Base-by-base conservation (phyloP, 331 rosid species). In the Pyracantha coccinea region DNA sequence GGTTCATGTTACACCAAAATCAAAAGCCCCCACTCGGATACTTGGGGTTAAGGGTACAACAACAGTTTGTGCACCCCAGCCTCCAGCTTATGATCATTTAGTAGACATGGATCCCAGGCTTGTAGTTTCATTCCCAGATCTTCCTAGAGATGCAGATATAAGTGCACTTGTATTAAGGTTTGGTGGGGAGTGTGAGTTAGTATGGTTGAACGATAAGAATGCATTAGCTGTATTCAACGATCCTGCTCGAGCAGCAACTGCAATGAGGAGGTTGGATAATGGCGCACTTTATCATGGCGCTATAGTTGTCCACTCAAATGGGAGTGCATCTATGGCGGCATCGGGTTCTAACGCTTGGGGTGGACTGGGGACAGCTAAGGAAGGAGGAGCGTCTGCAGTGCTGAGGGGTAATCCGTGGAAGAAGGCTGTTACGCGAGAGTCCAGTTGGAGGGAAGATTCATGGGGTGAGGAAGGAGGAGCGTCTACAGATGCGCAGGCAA, bases 21-120 rank as follows among this genome's bases (percentile, higher is more conserved):
- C 98, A 1, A 93, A 91, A 79, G 82, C 82, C 27, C 98, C 98
- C 10, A 32, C 92, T 60, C 88, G 96, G 9, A 83, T 93, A 58
- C 80, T 93, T 23, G 98, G 98, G 53, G 87, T 86, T 58, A 91
- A 91, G 88, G 98, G 97, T 28, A 78, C 92, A 9, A 71, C 85
- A 28, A 76, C 90, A 8, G 23, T 79, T 23, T 88, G 69, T 64
- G 52, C 82, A 2, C 81, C 84, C 19, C 86, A 85, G 50, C 88
- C 92, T 76, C 85, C 94, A 1, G 79, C 83, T 73, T 91, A 78
- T 67, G 98, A 93, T 83, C 85, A 87, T 33, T 77, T 83, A 70
- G 92, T 93, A 20, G 98, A 93, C 75, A 93, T 91, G 97, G 98
- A 93, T 62, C 97, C 96, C 2, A 67, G 97, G 78, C 98, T 93